phyloP scores from a whole-genome alignment of 768 basidiomycete genomes.

The Rubroboletus satanas region DNA sequence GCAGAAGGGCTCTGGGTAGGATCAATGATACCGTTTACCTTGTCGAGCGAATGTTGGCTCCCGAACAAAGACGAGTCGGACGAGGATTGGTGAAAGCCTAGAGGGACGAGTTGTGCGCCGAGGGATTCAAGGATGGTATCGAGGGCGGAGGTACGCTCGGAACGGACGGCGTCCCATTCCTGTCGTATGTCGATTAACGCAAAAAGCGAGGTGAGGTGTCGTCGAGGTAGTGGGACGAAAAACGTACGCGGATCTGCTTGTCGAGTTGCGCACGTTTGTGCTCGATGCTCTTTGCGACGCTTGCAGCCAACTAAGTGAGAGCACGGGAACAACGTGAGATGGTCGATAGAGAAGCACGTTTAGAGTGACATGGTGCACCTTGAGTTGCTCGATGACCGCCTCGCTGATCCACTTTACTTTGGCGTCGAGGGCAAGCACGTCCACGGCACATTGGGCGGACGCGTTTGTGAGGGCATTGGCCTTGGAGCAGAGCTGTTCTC shows the following conservation, averaged over 20 bases:
- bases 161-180: slow-evolving; percentile 71
- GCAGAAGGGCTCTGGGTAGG: slow-evolving; percentile 32
- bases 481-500: slow-evolving; percentile 67
- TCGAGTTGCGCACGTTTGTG: slow-evolving; percentile 60
- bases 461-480: slow-evolving; percentile 61
- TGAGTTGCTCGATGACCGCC: slow-evolving; percentile 72
- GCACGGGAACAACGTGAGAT: neutral
- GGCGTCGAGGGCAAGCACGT: slow-evolving; percentile 74
- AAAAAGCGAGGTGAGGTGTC: neutral
- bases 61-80: slow-evolving; percentile 77
- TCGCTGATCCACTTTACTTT: slow-evolving; percentile 76
- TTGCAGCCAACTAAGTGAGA: slow-evolving; percentile 57
- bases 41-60: slow-evolving; percentile 58
- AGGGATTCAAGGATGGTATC: slow-evolving; percentile 71
- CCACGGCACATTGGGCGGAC: slow-evolving; percentile 63
- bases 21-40: slow-evolving; percentile 36
- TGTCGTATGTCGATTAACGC: slow-evolving; percentile 24
- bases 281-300: slow-evolving; percentile 71
- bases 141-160: slow-evolving; percentile 55
- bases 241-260: slow-evolving; percentile 57
- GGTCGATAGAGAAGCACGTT: too few relatives aligned
- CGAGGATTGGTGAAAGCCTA: slow-evolving; percentile 66
- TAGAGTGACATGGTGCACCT: slow-evolving; percentile 40
- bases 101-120: slow-evolving; percentile 68
- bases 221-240: neutral